These are phyloP conservation scores for Alternaria incomplexa DNA, from an alignment of 2,329 filamentous ascomycete species.

Conservation along the genomic window DNA sequence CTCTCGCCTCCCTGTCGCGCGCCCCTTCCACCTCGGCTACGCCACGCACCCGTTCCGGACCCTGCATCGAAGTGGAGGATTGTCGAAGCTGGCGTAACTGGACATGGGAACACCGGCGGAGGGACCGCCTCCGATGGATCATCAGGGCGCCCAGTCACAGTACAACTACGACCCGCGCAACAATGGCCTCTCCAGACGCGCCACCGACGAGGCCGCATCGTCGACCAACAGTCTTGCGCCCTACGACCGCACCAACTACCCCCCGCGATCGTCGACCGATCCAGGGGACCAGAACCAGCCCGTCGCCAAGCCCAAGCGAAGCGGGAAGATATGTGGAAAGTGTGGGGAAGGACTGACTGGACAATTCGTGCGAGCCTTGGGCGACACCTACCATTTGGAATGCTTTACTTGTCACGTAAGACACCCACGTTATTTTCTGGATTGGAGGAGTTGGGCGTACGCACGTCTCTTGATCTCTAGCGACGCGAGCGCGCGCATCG, in stretches of 20 bases:
- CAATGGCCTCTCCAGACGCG: conserved; percentile 40
- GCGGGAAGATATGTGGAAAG: conserved; percentile 70
- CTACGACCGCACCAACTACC: conserved; percentile 29
- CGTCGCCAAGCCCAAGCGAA: conserved; percentile 39
- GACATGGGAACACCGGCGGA: conserved; percentile 46
- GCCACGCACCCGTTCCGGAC: conserved; percentile 5
- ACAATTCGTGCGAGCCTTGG: conserved; percentile 92
- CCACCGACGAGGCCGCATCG: conserved; percentile 37
- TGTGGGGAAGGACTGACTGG: conserved; percentile 87
- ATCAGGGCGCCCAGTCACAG: conserved; percentile 33
- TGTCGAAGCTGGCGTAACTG: conserved; percentile 32
- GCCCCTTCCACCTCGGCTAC: conserved; percentile 13
- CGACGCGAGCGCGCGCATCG: not conserved
- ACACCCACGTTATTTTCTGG: conserved; percentile 1
- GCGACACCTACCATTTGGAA: conserved; percentile 93
- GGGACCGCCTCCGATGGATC: conserved; percentile 44
- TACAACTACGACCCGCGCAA: conserved; percentile 39
- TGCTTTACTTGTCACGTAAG: conserved; percentile 94
- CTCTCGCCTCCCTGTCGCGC: conserved; percentile 9
- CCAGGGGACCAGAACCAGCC: conserved; percentile 32
- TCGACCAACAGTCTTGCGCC: conserved; percentile 32
- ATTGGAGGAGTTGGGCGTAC: not conserved
- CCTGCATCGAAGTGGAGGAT: conserved; percentile 3
- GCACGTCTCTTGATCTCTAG: not conserved
- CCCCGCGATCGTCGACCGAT: conserved; percentile 38